Base-by-base conservation (phyloP, 2,329 filamentous ascomycete species). In the Coniella lustricola region DNA sequence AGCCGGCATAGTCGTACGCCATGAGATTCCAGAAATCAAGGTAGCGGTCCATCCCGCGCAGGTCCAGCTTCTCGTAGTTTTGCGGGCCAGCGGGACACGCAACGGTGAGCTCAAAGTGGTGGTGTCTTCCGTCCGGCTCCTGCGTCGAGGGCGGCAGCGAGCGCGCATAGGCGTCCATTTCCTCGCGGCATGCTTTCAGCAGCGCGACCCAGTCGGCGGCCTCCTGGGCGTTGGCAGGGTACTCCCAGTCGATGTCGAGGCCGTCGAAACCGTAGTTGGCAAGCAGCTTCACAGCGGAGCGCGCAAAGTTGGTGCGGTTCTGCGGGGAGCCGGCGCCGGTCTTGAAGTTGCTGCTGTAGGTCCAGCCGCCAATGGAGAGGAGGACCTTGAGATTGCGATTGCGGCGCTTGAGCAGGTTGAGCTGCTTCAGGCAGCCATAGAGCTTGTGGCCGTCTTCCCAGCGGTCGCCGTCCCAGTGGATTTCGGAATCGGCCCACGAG, bases 281-380 rank as follows among this genome's bases (percentile, higher is more conserved):
- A 57, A 97, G 73, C 32, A 96, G 69, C 18, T 81, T 74, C 1
- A 95, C 84, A 31, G 87, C 84, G 22, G 79, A 81, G 44, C 76
- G 71, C 8, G 89, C 90, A 66, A 96, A 96, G 1, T 63, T 75
- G 25, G 74, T 71, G 7, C 90, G 79, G 8, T 89, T 88, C 20
- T 76, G 66, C 0, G 79, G 72, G 0, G 85, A 89, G 36, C 85
- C 85, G 1, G 85, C 84, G 0, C 89, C 85, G 22, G 68, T 70
- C n/a, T 79, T 76, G 66, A 96, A 94, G 69, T 95, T 93, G 64
- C 78, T 72, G 54, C 84, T 87, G 65, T 95, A 95, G 0, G 90
- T 95, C 90, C 90, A 96, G 44, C 91, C 91, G 53, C 90, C 90
- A 53, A 96, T 87, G 46, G 85, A 90, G 4, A 96, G 77, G 12